These are phyloP conservation scores for Pseudogymnoascus sp. DNA, from an alignment of 2,329 filamentous ascomycete species.

Conservation along the genomic window DNA sequence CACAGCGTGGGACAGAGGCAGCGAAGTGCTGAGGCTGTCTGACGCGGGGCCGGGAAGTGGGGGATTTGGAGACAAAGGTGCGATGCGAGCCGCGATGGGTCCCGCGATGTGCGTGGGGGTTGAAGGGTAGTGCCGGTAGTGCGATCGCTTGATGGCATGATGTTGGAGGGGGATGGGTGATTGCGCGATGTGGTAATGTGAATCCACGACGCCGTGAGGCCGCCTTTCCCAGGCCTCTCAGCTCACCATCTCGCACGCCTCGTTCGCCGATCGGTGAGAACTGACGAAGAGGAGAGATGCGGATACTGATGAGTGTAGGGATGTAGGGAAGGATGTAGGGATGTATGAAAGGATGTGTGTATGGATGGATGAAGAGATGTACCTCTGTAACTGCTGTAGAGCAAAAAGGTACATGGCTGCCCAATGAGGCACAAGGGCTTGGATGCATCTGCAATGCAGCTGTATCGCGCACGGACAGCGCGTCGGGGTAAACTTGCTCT, in stretches of 20 bases:
- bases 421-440: constrained; percentile 5
- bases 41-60: constrained; percentile 1
- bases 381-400: background rate
- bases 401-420: background rate
- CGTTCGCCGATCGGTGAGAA: constrained; percentile 3
- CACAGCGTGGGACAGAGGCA: background rate
- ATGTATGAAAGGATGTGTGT: constrained; percentile 12
- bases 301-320: constrained; percentile 14
- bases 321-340: constrained; percentile 17
- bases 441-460: background rate
- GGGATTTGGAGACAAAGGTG: background rate
- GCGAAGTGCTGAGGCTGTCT: background rate
- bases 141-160: background rate
- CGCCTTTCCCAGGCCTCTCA: background rate
- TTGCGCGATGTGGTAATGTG: constrained; percentile 4
- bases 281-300: constrained; percentile 10
- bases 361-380: constrained; percentile 12
- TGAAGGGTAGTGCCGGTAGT: background rate
- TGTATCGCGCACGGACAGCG: constrained; percentile 1
- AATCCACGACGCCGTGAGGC: background rate
- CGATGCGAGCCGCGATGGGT: background rate
- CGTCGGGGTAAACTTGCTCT: constrained; percentile 1
- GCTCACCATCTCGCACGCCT: background rate
- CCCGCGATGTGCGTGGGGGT: background rate
- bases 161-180: background rate